Evolutionary conservation across 345 rosid genomes (phyloP).

Genomic region (Hibiscus syriacus): DNA sequence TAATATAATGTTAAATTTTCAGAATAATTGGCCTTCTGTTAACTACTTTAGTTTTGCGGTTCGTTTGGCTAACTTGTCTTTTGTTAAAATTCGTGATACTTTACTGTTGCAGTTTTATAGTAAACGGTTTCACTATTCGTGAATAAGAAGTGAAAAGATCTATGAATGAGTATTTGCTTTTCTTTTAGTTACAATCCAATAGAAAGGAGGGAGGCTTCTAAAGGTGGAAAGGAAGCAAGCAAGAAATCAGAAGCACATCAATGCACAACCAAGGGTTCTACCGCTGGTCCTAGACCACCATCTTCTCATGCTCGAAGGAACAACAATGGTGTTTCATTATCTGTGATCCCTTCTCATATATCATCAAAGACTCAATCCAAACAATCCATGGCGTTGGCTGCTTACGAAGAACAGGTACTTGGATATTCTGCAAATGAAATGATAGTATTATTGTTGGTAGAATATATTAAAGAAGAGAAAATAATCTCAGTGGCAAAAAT

Average conservation of each 20-base stretch:
- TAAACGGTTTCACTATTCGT: background rate
- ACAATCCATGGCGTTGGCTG: constrained; percentile 42
- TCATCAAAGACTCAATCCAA: constrained; percentile 40
- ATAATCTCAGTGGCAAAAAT: too few relatives aligned
- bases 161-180: background rate
- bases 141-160: background rate
- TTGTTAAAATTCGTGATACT: too few relatives aligned
- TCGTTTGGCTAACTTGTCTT: background rate
- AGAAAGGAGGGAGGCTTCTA: constrained; percentile 87
- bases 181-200: constrained; percentile 59
- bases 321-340: constrained; percentile 32
- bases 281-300: constrained; percentile 50
- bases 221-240: constrained; percentile 80
- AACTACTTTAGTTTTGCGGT: background rate
- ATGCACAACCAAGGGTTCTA: constrained; percentile 44
- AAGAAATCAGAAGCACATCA: constrained; percentile 60
- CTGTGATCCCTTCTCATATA: constrained; percentile 36
- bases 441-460: background rate
- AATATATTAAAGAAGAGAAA: too few relatives aligned
- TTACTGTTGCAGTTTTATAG: background rate
- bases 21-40: background rate
- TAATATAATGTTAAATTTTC: background rate
- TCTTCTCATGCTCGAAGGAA: constrained; percentile 54
- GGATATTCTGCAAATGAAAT: background rate
- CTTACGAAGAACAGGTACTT: constrained; percentile 73